Evolutionary conservation across 78 protist species (phyloP).

Genomic region (Speleostelium caveatum): DNA sequence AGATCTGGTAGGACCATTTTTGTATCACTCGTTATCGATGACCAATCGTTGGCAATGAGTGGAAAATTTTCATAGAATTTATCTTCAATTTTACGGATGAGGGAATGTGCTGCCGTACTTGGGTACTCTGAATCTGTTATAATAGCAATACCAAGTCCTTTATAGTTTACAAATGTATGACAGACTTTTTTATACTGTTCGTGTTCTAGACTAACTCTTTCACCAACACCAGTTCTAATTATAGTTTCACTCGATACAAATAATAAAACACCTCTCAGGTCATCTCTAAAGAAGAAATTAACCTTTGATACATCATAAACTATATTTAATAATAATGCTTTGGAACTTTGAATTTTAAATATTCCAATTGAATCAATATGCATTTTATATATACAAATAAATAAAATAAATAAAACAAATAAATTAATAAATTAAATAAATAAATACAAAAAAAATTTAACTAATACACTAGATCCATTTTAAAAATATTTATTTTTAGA

Average conservation of each 20-base stretch:
- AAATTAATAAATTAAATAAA: no score
- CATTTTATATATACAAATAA: constrained; percentile 27
- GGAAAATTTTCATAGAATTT: constrained; percentile 10
- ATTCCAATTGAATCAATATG: constrained; percentile 52
- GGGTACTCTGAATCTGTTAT: constrained; percentile 80
- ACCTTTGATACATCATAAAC: constrained; percentile 72
- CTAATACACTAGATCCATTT: no score
- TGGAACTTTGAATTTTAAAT: constrained; percentile 41
- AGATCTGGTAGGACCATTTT: constrained; percentile 26
- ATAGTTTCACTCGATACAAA: constrained; percentile 77
- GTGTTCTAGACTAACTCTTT: constrained; percentile 44
- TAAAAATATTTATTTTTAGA: no score
- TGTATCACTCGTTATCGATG: not conserved
- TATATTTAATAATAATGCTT: constrained; percentile 41
- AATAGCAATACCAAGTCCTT: constrained; percentile 54
- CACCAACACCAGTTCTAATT: constrained; percentile 40
- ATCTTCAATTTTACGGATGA: constrained; percentile 11
- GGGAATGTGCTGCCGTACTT: constrained; percentile 50
- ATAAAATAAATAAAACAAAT: no score
- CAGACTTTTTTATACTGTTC: constrained; percentile 63
- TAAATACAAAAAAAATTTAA: no score
- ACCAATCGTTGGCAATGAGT: constrained; percentile 29
- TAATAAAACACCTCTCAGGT: constrained; percentile 46
- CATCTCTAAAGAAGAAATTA: constrained; percentile 71
- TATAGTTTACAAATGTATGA: constrained; percentile 30